phyloP scores from a whole-genome alignment of 495 filamentous ascomycete species.

The Neurospora pannonica region DNA sequence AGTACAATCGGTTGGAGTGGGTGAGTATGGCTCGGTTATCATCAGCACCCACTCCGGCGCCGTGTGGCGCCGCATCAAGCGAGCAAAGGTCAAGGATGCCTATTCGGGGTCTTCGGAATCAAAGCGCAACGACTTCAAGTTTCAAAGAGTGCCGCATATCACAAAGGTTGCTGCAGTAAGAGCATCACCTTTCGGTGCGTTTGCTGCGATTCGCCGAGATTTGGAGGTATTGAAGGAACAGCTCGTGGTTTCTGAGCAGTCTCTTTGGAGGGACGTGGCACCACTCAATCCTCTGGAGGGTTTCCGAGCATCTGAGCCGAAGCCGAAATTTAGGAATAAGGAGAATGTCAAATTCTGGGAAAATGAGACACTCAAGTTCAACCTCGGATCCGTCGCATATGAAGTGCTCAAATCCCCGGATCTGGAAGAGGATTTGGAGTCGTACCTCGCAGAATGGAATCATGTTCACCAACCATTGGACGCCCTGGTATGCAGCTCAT shows the following conservation, averaged over 20 bases:
- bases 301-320: slow-evolving; percentile 29
- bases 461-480: slow-evolving; percentile 32
- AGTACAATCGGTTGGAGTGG: slow-evolving; percentile 75
- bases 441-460: slow-evolving; percentile 29
- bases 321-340: slow-evolving; percentile 13
- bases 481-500: slow-evolving; percentile 42
- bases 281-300: slow-evolving; percentile 54
- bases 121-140: slow-evolving; percentile 82
- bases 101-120: slow-evolving; percentile 40
- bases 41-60: slow-evolving; percentile 85
- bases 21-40: slow-evolving; percentile 90
- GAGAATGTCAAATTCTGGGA: slow-evolving; percentile 27
- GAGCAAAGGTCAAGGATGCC: slow-evolving; percentile 68
- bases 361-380: slow-evolving; percentile 16
- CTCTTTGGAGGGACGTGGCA: slow-evolving; percentile 65
- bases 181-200: slow-evolving; percentile 80
- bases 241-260: slow-evolving; percentile 50
- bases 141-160: slow-evolving; percentile 76
- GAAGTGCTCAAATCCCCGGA: slow-evolving; percentile 45
- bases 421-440: slow-evolving; percentile 45
- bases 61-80: slow-evolving; percentile 78
- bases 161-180: slow-evolving; percentile 75
- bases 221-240: slow-evolving; percentile 72
- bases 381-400: slow-evolving; percentile 28
- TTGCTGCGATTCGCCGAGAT: slow-evolving; percentile 78